Evolutionary conservation across 2,329 filamentous ascomycete genomes (phyloP).

Genomic region (Hysterium pulicare): DNA sequence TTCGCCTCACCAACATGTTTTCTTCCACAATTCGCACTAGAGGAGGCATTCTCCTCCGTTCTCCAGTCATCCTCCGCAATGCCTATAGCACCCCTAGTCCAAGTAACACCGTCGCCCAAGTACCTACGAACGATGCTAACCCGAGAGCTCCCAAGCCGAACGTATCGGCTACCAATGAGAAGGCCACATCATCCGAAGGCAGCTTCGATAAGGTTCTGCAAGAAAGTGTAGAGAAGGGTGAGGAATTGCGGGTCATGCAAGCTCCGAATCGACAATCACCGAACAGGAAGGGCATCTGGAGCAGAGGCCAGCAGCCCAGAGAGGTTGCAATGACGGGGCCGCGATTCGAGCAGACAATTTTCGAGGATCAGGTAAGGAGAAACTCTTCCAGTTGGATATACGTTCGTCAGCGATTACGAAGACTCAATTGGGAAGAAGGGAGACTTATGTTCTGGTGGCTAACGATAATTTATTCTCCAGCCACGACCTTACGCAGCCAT

Average conservation of each 20-base stretch:
- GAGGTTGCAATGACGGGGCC: slow-evolving; percentile 86
- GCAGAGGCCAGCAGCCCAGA: slow-evolving; percentile 77
- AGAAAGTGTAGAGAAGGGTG: slow-evolving; percentile 54
- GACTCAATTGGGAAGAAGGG: no score
- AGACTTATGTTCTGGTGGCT: no score
- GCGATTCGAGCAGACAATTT: slow-evolving; percentile 95
- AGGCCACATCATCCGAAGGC: slow-evolving; percentile 50
- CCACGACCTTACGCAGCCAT: slow-evolving; percentile 88
- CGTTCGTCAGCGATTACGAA: no score
- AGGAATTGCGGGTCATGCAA: slow-evolving; percentile 63
- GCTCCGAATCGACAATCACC: slow-evolving; percentile 75
- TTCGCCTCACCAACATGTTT: no score
- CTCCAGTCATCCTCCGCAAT: slow-evolving; percentile 14
- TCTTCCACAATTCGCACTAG: slow-evolving; percentile 21
- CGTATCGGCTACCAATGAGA: slow-evolving; percentile 61
- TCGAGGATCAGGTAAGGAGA: slow-evolving; percentile 75
- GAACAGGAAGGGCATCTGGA: slow-evolving; percentile 81
- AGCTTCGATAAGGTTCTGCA: slow-evolving; percentile 52
- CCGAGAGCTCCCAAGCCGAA: slow-evolving; percentile 45
- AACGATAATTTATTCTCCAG: slow-evolving; percentile 48
- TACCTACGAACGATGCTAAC: slow-evolving; percentile 65
- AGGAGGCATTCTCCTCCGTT: slow-evolving; percentile 12
- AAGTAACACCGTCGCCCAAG: slow-evolving; percentile 63
- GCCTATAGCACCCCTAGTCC: slow-evolving; percentile 19
- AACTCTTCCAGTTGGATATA: no score